Conservation (phyloP, 2,329 filamentous ascomycete species). For the Paracamarosporium sp. region DNA sequence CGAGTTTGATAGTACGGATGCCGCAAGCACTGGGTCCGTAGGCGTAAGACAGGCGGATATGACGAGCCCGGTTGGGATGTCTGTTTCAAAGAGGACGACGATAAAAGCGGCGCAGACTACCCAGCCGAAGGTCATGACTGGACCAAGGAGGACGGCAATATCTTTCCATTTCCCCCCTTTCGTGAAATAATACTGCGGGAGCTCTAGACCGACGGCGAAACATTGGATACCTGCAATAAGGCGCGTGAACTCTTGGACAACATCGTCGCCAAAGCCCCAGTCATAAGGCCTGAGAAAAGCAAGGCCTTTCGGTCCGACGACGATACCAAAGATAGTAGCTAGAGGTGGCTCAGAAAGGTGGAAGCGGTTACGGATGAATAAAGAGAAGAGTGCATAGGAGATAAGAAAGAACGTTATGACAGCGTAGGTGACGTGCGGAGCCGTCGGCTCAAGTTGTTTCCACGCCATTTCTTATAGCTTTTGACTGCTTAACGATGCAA, state of each 20-base stretch:
- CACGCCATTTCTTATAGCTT: slow-evolving; percentile 40
- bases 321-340: slow-evolving; percentile 54
- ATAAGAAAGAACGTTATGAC: slow-evolving; percentile 54
- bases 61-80: slow-evolving; percentile 55
- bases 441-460: slow-evolving; percentile 55
- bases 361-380: slow-evolving; percentile 55
- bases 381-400: slow-evolving; percentile 54
- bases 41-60: slow-evolving; percentile 63
- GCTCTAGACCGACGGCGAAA: slow-evolving; percentile 46
- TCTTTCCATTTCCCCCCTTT: slow-evolving; percentile 57
- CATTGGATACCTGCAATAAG: slow-evolving; percentile 55
- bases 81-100: slow-evolving; percentile 54
- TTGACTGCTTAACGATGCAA: not conserved
- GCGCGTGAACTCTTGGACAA: slow-evolving; percentile 51
- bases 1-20: slow-evolving; percentile 60
- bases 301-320: slow-evolving; percentile 51
- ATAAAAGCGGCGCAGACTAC: slow-evolving; percentile 57
- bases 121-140: slow-evolving; percentile 60
- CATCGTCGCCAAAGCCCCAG: slow-evolving; percentile 53
- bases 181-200: slow-evolving; percentile 55
- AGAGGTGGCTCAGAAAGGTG: slow-evolving; percentile 58
- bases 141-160: slow-evolving; percentile 56
- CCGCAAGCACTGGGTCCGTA: slow-evolving; percentile 63
- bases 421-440: slow-evolving; percentile 54
- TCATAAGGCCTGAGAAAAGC: slow-evolving; percentile 47